Percentiles rank a stretch among this genome's conserved stretches.
Conservation (phyloP, 1,284 basidiomycete genomes). For the Puccinia coronata region DNA sequence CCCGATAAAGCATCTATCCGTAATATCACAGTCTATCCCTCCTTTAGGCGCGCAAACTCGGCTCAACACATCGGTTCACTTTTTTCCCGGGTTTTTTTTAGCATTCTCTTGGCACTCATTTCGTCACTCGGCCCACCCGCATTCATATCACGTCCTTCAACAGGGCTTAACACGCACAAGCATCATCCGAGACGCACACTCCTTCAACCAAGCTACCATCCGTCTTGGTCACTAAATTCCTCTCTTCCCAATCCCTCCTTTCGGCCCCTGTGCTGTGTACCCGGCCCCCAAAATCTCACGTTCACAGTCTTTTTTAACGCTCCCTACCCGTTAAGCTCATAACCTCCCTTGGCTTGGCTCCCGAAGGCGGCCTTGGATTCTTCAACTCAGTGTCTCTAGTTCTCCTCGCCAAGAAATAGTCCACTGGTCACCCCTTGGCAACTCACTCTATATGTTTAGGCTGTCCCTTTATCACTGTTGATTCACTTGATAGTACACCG, state of each 20-base stretch:
- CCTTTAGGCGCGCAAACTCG: slow-evolving; percentile 5
- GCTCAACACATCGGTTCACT: background rate
- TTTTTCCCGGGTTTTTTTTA: too few relatives aligned
- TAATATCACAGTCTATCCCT: background rate
- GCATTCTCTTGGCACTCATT: slow-evolving; percentile 19
- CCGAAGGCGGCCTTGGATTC: background rate
- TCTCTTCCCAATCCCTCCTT: too few relatives aligned
- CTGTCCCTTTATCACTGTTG: too few relatives aligned
- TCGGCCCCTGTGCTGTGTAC: too few relatives aligned
- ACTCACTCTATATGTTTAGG: too few relatives aligned
- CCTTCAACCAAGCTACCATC: background rate
- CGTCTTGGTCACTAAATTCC: background rate
- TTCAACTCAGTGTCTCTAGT: background rate
- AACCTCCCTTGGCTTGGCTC: slow-evolving; percentile 1
- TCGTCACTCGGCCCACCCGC: background rate
- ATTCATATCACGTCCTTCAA: slow-evolving; percentile 3
- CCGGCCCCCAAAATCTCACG: too few relatives aligned
- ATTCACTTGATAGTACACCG: too few relatives aligned
- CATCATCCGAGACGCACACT: background rate
- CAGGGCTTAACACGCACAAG: background rate
- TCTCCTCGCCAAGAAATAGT: background rate
- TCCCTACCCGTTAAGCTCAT: background rate
- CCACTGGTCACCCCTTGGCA: background rate
- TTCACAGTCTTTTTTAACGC: too few relatives aligned
- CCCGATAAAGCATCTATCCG: background rate